phyloP scores from a whole-genome alignment of 768 basidiomycete genomes.

The Amanita exitialis region DNA sequence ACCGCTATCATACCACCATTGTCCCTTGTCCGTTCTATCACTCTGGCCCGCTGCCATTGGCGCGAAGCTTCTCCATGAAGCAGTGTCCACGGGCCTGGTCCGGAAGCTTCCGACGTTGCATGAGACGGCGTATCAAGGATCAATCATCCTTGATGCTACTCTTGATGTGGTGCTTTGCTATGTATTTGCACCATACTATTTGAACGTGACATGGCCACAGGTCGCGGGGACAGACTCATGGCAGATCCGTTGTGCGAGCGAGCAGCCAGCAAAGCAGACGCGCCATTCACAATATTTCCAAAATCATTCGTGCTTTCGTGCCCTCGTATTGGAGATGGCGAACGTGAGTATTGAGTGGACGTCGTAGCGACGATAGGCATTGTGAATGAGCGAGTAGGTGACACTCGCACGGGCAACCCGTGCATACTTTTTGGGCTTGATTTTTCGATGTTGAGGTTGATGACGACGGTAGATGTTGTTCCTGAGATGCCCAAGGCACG shows the following conservation, averaged over 20 bases:
- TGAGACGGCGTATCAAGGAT: not conserved
- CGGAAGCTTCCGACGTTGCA: too few species aligned
- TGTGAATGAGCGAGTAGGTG: constrained; percentile 29
- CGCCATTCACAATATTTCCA: constrained; percentile 10
- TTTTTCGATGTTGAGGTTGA: constrained; percentile 17
- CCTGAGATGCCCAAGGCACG: constrained; percentile 20
- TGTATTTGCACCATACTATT: constrained; percentile 14
- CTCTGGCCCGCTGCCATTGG: not conserved
- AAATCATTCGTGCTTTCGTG: constrained; percentile 16
- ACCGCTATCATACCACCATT: too few species aligned
- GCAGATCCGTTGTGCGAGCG: constrained; percentile 63
- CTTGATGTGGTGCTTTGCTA: not conserved
- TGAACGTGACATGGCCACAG: constrained; percentile 20
- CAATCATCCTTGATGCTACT: not conserved
- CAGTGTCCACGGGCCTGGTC: too few species aligned
- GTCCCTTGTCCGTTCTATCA: not conserved
- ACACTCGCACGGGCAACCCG: constrained; percentile 16
- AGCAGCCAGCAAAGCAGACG: constrained; percentile 34
- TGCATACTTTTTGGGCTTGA: constrained; percentile 17
- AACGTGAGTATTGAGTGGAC: constrained; percentile 34
- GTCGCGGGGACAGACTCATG: constrained; percentile 47
- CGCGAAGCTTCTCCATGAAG: not conserved
- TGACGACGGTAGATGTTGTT: constrained; percentile 15
- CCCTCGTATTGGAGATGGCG: constrained; percentile 32
- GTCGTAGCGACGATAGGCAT: constrained; percentile 19